phyloP scores from a whole-genome alignment of 2,329 filamentous ascomycete genomes.

The Exophiala lecanii-corni region DNA sequence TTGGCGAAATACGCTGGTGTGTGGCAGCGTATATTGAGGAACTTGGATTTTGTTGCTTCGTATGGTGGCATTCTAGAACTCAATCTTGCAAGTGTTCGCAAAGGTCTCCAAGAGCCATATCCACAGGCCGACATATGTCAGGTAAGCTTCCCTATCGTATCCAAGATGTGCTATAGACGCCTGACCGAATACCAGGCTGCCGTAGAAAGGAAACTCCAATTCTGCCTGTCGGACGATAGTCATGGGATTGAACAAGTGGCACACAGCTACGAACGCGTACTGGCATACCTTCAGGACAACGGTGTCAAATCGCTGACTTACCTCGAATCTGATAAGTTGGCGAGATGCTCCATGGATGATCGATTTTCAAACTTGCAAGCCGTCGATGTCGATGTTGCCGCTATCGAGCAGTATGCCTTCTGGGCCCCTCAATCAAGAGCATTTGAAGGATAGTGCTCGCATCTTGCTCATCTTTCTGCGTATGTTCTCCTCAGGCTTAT shows the following conservation, averaged over 20 bases:
- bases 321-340: constrained; percentile 25
- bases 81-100: constrained; percentile 81
- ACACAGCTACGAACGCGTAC: constrained; percentile 70
- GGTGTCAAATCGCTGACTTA: constrained; percentile 39
- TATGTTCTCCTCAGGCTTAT: too few species aligned
- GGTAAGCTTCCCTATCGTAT: constrained; percentile 49
- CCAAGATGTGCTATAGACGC: too few species aligned
- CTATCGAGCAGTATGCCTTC: constrained; percentile 11
- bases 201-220: constrained; percentile 66
- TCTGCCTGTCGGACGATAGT: constrained; percentile 92
- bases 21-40: constrained; percentile 70
- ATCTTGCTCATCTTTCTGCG: too few species aligned
- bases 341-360: background rate
- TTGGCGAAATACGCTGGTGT: constrained; percentile 57
- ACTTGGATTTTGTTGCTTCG: constrained; percentile 63
- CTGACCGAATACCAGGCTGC: constrained; percentile 67
- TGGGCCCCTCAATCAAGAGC: too few species aligned
- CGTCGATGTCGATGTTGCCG: constrained; percentile 8
- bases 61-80: constrained; percentile 85
- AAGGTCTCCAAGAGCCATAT: constrained; percentile 88
- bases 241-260: constrained; percentile 83
- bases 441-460: too few species aligned
- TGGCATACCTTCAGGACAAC: constrained; percentile 61
- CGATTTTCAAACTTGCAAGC: constrained; percentile 11
- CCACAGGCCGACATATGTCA: constrained; percentile 73